These are phyloP conservation scores for Phytophthora crassamura DNA, from an alignment of 352 stramenopile species.

Conservation along the genomic window DNA sequence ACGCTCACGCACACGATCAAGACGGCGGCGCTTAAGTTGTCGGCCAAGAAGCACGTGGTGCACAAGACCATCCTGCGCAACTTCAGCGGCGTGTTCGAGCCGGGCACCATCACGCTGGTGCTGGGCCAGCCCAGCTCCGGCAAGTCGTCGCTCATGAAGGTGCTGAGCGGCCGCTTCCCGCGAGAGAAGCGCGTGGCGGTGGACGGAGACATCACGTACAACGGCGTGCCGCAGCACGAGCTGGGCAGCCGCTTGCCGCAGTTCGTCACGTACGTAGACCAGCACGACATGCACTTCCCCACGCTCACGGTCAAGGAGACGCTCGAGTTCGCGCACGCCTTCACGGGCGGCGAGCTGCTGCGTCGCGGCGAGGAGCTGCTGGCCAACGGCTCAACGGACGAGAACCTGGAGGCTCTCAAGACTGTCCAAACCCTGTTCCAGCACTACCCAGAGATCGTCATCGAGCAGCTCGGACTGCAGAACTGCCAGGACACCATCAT, in stretches of 20 bases:
- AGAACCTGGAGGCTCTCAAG: conserved; percentile 37
- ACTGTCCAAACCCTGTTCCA: conserved; percentile 31
- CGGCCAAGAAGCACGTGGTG: conserved; percentile 37
- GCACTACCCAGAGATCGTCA: conserved; percentile 54
- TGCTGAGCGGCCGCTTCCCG: conserved; percentile 41
- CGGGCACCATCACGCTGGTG: conserved; percentile 35
- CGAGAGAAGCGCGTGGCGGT: conserved; percentile 26
- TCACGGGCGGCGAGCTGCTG: conserved; percentile 35
- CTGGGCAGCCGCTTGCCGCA: conserved; percentile 45
- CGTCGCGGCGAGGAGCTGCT: conserved; percentile 29
- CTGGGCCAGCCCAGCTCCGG: conserved; percentile 30
- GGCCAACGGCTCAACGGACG: conserved; percentile 23
- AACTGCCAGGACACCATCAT: too few relatives aligned
- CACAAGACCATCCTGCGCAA: conserved; percentile 44
- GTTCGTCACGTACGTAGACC: conserved; percentile 51
- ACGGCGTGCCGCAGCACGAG: conserved; percentile 28
- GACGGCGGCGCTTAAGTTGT: conserved; percentile 27
- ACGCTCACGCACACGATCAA: conserved; percentile 44
- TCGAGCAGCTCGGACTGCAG: conserved; percentile 52
- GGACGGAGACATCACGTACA: conserved; percentile 45
- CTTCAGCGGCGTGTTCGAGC: conserved; percentile 26
- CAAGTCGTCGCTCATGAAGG: conserved; percentile 40
- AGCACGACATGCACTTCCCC: conserved; percentile 58
- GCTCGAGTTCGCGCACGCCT: conserved; percentile 79
- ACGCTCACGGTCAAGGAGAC: conserved; percentile 63